Evolutionary conservation across 352 stramenopile species (phyloP), one percentile per base, ranked within the genome.

Genomic region (Ophiocytium majus): DNA sequence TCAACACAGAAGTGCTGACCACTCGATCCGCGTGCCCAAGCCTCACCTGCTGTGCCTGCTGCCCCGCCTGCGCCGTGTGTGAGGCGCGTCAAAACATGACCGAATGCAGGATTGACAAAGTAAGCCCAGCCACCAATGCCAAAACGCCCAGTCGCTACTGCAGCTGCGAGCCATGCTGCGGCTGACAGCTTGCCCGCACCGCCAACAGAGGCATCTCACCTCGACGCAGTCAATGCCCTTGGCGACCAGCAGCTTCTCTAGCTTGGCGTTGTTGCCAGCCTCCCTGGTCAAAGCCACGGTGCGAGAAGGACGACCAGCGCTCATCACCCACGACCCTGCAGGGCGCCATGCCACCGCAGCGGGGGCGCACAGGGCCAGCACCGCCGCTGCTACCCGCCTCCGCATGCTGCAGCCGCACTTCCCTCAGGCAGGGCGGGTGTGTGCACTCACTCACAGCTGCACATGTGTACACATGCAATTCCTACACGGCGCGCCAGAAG

Each of bases 221-320:
- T 88, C 85, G 43, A 88, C 71, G 80, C 66, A 80, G 37, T 82
- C 43, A 78, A 89, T 85, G 23, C 83, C 84, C 1, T 75, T 79
- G 28, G 80, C 36, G 34, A 76, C 35, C 28, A 90, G 74, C 19
- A 89, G 76, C 23, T 36, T n/a, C 34, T 28, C 36, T 5, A 90
- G 80, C 66, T 90, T 89, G 28, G 32, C 76, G 63, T 90, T 90
- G 31, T 87, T 88, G n/a, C 84, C 86, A 32, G 79, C 80, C 37
- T 90, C 86, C 37, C 86, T 34, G 23, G 86, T 90, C 1, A 90
- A 63, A 64, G 85, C 86, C 50, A 90, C 83, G 17, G 64, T 76
- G 64, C 64, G 43, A 57, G 43, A 57, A 14, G 43, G 5, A 14
- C 43, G 5, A 5, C 43, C 43, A 14, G 43, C 43, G 43, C 43